Conservation (phyloP, 139 green algal genomes). For the Picochlorum costavermella region DNA sequence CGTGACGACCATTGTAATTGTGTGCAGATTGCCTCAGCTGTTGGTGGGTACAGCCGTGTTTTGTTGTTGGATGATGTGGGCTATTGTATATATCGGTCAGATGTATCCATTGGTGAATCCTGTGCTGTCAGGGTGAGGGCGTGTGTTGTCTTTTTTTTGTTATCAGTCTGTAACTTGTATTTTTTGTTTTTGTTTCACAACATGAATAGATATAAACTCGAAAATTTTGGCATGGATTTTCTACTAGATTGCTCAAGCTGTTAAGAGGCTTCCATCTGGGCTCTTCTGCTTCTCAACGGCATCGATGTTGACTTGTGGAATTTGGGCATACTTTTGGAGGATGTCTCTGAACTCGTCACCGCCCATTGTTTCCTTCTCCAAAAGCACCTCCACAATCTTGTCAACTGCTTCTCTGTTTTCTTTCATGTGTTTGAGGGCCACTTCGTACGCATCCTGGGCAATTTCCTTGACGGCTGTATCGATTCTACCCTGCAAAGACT, state of each 20-base stretch:
- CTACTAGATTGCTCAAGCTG: constrained; percentile 7
- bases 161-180: too few relatives aligned
- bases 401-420: constrained; percentile 93
- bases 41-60: constrained; percentile 36
- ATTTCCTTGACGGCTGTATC: constrained; percentile 83
- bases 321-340: constrained; percentile 54
- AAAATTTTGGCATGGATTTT: constrained; percentile 5
- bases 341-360: constrained; percentile 91
- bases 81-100: constrained; percentile 68
- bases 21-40: constrained; percentile 40
- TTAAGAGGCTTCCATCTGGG: constrained; percentile 10
- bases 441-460: constrained; percentile 61
- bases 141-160: background rate
- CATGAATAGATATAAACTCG: background rate
- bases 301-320: constrained; percentile 79
- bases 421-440: constrained; percentile 68
- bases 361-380: constrained; percentile 94
- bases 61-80: constrained; percentile 57
- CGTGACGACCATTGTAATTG: background rate
- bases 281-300: constrained; percentile 22
- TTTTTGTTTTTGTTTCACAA: background rate
- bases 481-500: constrained; percentile 91
- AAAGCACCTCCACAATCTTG: constrained; percentile 79
- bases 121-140: constrained; percentile 26
- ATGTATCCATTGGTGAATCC: constrained; percentile 63